These are phyloP conservation scores for Ambrosia hybrid DNA, from an alignment of 140 eudicot species.

Conservation along the genomic window DNA sequence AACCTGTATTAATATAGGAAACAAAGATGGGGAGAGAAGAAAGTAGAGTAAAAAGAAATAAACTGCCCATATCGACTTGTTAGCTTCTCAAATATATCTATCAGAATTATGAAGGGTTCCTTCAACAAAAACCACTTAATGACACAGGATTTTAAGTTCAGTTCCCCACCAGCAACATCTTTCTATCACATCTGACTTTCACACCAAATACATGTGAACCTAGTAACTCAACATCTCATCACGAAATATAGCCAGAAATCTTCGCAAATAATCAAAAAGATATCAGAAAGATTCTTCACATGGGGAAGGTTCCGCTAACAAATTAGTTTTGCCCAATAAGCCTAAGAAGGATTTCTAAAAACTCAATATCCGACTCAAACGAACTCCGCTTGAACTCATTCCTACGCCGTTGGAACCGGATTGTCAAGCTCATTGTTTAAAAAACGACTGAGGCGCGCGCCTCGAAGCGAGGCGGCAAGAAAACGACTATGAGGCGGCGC, in stretches of 20 bases:
- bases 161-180: conserved; percentile 8
- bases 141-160: neutral
- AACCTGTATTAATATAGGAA: neutral
- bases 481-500: too few species aligned
- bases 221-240: neutral
- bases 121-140: neutral
- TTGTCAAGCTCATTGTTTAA: too few species aligned
- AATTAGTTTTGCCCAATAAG: too few species aligned
- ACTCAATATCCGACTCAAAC: too few species aligned
- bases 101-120: neutral
- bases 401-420: too few species aligned
- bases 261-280: neutral
- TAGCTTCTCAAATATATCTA: neutral
- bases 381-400: too few species aligned
- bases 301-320: too few species aligned
- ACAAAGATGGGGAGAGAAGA: neutral
- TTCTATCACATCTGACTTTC: conserved; percentile 4
- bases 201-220: neutral
- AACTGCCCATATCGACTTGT: neutral
- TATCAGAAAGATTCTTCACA: neutral
- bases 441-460: too few species aligned
- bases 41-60: neutral
- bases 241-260: neutral
- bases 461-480: too few species aligned
- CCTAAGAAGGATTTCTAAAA: too few species aligned